A percentile compares a stretch with the other conserved stretches of the same genome.
Conservation (phyloP, 768 basidiomycete genomes). For the Epithele typhae region DNA sequence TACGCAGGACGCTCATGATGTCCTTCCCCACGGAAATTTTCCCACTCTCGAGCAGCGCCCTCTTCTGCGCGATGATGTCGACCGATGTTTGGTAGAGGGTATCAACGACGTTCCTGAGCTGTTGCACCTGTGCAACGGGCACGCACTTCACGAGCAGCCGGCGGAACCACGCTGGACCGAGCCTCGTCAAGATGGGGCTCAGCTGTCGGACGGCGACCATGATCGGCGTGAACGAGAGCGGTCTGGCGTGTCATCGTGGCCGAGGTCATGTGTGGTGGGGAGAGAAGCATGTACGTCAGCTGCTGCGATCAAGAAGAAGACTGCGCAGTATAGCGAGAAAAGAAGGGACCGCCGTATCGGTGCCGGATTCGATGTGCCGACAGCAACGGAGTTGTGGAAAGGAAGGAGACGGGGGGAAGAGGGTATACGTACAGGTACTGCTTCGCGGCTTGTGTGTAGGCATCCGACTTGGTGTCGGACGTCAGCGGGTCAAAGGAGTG, state of each 20-base stretch:
- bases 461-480: conserved; percentile 22
- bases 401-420: no score
- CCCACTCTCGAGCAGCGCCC: conserved; percentile 23
- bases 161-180: conserved; percentile 40
- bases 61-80: conserved; percentile 37
- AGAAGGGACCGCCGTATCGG: no score
- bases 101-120: conserved; percentile 44
- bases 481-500: conserved; percentile 34
- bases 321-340: no score
- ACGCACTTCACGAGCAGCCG: conserved; percentile 39
- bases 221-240: conserved; percentile 25
- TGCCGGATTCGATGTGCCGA: no score
- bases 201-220: conserved; percentile 37
- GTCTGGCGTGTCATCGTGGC: conserved; percentile 15
- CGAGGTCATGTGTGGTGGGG: no score
- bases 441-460: conserved; percentile 27
- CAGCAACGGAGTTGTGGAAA: no score
- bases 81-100: conserved; percentile 40
- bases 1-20: conserved; percentile 47
- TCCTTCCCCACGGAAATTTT: conserved; percentile 36
- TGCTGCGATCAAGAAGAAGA: no score
- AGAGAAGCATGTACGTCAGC: background rate
- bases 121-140: conserved; percentile 36
- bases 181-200: conserved; percentile 37
- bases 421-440: conserved; percentile 22